Conservation (phyloP, 1,139 yeast genomes). For the Hanseniaspora uvarum region DNA sequence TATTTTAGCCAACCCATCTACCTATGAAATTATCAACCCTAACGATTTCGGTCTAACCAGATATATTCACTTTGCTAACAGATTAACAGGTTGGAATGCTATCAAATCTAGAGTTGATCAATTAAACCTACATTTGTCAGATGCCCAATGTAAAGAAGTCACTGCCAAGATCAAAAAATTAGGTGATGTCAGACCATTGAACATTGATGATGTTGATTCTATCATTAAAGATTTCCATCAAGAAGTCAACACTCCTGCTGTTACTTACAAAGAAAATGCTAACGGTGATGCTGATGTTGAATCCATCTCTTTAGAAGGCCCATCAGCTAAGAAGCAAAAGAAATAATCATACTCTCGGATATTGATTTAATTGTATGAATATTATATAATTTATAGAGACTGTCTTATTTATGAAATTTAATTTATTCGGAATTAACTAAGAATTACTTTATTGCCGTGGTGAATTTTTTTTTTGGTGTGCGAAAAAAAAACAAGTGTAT, state of each 20-base stretch:
- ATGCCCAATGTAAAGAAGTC: constrained; percentile 84
- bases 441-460: not conserved
- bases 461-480: constrained; percentile 2
- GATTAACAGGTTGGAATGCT: constrained; percentile 92
- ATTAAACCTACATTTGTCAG: constrained; percentile 52
- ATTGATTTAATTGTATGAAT: not conserved
- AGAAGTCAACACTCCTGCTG: constrained; percentile 27
- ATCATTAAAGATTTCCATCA: constrained; percentile 42
- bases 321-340: constrained; percentile 25
- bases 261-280: constrained; percentile 3
- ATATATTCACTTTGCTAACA: constrained; percentile 88
- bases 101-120: constrained; percentile 58
- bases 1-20: constrained; percentile 88
- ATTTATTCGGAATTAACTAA: not conserved
- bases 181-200: constrained; percentile 70
- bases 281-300: constrained; percentile 23
- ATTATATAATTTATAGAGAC: not conserved
- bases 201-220: constrained; percentile 41
- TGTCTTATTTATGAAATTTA: constrained; percentile 27
- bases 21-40: constrained; percentile 87
- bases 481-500: not conserved
- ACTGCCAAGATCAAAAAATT: constrained; percentile 78
- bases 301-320: constrained; percentile 24
- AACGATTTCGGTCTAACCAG: constrained; percentile 83
- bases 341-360: constrained; percentile 5